Evolutionary conservation across 2,329 filamentous ascomycete species (phyloP).

Genomic region (Trichoderma sp.): DNA sequence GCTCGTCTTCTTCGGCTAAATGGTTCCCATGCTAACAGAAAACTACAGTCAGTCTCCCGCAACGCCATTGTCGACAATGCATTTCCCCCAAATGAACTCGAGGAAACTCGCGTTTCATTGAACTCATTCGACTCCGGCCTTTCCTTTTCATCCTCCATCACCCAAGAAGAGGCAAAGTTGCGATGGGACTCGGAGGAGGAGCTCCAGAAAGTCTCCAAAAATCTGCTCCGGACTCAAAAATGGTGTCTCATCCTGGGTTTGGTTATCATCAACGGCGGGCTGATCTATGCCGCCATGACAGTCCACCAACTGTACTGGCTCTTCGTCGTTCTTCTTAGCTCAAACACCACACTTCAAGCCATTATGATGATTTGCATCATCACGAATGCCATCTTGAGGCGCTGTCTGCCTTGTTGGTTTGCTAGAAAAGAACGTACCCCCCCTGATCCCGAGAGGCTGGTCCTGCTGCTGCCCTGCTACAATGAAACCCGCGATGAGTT

Average conservation of each 20-base stretch:
- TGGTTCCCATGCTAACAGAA: neutral
- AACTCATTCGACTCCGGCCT: conserved; percentile 34
- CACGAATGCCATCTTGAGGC: conserved; percentile 32
- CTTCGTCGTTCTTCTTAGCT: conserved; percentile 46
- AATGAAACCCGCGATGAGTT: conserved; percentile 48
- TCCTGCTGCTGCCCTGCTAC: conserved; percentile 49
- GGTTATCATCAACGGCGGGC: conserved; percentile 33
- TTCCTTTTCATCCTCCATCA: conserved; percentile 36
- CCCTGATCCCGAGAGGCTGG: conserved; percentile 43
- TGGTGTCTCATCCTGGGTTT: conserved; percentile 40
- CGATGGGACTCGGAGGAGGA: conserved; percentile 42
- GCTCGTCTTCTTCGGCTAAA: neutral
- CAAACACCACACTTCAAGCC: conserved; percentile 44
- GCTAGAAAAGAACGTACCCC: conserved; percentile 35
- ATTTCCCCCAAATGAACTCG: conserved; percentile 30
- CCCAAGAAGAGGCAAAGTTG: conserved; percentile 40
- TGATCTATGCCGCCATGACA: conserved; percentile 38
- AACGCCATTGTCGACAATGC: conserved; percentile 31
- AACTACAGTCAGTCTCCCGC: conserved; percentile 34
- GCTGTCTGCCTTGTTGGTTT: conserved; percentile 32
- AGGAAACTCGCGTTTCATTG: conserved; percentile 33
- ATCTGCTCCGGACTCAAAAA: conserved; percentile 39
- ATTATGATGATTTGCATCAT: conserved; percentile 43
- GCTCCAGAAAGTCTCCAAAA: conserved; percentile 39
- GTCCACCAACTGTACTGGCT: conserved; percentile 44